Conservation (phyloP, 2,329 filamentous ascomycete genomes). For the Fusarium sp. region DNA sequence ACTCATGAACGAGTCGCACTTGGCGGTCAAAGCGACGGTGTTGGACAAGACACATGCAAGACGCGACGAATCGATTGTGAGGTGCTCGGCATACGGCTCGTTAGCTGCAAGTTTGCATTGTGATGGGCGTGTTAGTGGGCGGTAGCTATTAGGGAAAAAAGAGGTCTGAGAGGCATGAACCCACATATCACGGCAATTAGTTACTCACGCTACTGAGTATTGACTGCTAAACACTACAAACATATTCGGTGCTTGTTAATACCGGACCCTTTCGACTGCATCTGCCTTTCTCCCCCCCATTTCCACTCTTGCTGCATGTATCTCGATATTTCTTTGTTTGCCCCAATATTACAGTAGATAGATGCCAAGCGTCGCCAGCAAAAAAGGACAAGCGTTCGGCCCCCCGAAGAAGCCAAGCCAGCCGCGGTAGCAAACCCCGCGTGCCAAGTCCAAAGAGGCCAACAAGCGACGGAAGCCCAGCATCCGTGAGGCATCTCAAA, state of each 20-base stretch:
- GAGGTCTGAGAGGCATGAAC: neutral
- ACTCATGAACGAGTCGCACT: constrained; percentile 1
- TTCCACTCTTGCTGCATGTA: too few relatives aligned
- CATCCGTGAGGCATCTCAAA: neutral
- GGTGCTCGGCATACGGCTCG: neutral
- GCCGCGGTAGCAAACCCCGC: constrained; percentile 21
- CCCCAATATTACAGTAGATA: constrained; percentile 2
- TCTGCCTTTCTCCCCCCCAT: neutral
- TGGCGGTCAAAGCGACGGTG: constrained; percentile 6
- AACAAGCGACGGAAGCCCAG: neutral
- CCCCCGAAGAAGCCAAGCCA: constrained; percentile 8
- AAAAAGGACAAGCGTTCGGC: too few relatives aligned
- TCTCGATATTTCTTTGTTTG: neutral
- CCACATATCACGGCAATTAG: constrained; percentile 4
- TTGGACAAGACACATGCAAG: neutral
- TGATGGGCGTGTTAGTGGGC: constrained; percentile 19
- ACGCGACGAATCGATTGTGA: neutral
- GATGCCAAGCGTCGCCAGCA: constrained; percentile 19
- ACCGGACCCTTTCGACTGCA: constrained; percentile 25
- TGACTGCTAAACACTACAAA: neutral
- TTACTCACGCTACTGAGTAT: constrained; percentile 16
- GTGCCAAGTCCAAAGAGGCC: constrained; percentile 26
- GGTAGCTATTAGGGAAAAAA: constrained; percentile 22
- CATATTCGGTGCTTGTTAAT: constrained; percentile 8
- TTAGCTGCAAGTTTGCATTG: constrained; percentile 1